A percentile compares a stretch with the other conserved stretches of the same genome.
phyloP scores from a whole-genome alignment of 495 filamentous ascomycete species.

The Trichoderma gamsii region DNA sequence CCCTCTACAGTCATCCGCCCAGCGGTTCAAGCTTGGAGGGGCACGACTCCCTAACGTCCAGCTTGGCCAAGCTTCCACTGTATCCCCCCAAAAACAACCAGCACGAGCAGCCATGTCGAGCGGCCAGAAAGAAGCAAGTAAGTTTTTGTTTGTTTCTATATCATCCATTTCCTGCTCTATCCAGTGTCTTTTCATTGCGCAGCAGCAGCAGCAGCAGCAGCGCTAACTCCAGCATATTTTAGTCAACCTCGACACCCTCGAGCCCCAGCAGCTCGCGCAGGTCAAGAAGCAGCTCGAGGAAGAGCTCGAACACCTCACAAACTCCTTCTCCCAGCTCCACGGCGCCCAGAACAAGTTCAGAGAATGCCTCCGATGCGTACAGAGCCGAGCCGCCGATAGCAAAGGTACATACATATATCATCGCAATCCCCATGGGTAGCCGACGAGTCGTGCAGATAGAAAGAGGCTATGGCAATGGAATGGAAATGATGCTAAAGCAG shows the following conservation, averaged over 20 bases:
- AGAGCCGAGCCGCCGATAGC: conserved; percentile 33
- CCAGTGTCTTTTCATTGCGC: not conserved
- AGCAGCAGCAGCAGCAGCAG: not conserved
- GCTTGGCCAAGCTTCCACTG: not conserved
- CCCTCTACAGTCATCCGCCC: not conserved
- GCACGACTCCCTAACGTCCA: not conserved
- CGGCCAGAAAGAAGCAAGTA: conserved; percentile 15
- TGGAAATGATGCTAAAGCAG: not conserved
- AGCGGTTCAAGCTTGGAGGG: conserved; percentile 6
- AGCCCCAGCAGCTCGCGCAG: conserved; percentile 45
- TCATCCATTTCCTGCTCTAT: not conserved
- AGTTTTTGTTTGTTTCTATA: not conserved
- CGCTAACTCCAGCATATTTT: not conserved
- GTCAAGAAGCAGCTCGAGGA: conserved; percentile 94
- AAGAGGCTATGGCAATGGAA: not conserved
- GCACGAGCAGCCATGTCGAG: conserved; percentile 11
- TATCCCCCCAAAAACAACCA: not conserved
- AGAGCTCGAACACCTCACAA: conserved; percentile 87
- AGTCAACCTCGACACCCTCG: conserved; percentile 46
- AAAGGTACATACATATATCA: not conserved
- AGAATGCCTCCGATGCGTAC: conserved; percentile 75
- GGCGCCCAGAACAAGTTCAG: conserved; percentile 85
- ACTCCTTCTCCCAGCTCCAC: conserved; percentile 80
- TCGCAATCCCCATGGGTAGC: not conserved
- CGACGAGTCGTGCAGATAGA: not conserved